These are phyloP conservation scores for Tylopilus sp. DNA, from an alignment of 1,284 basidiomycete species.

Conservation along the genomic window DNA sequence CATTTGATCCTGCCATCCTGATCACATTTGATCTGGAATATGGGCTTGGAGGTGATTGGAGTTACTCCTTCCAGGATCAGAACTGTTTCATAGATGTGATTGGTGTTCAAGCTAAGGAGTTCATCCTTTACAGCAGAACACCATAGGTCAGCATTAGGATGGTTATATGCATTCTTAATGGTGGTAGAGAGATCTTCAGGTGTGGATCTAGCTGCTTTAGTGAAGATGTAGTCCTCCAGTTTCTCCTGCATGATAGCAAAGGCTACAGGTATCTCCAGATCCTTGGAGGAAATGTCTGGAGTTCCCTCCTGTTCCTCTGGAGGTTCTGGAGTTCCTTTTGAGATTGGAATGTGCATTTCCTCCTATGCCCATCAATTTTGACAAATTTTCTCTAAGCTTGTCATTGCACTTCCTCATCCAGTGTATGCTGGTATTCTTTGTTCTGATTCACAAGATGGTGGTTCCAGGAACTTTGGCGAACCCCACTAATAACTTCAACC, in stretches of 20 bases:
- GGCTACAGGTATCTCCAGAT: neutral
- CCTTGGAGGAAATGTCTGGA: neutral
- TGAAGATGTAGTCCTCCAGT: neutral
- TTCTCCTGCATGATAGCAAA: neutral
- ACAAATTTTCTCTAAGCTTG: too few species aligned
- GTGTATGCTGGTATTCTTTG: neutral
- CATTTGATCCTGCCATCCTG: neutral
- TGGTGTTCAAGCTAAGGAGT: neutral
- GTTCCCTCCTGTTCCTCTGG: too few species aligned
- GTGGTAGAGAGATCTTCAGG: neutral
- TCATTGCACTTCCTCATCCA: neutral
- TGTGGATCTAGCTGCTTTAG: neutral
- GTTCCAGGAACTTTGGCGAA: neutral
- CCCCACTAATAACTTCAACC: too few species aligned
- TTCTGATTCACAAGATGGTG: neutral
- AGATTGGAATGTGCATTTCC: too few species aligned
- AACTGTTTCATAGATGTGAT: neutral
- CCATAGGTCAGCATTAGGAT: neutral
- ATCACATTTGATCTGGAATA: too few species aligned
- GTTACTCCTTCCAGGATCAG: neutral
- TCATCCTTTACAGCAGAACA: neutral
- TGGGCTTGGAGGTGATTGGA: neutral
- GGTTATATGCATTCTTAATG: neutral
- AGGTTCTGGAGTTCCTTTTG: neutral
- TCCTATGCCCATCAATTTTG: too few species aligned